Evolutionary conservation across 2,329 filamentous ascomycete genomes (phyloP), one percentile per base, ranked within the genome.

Genomic region (Pleomassaria siparia): DNA sequence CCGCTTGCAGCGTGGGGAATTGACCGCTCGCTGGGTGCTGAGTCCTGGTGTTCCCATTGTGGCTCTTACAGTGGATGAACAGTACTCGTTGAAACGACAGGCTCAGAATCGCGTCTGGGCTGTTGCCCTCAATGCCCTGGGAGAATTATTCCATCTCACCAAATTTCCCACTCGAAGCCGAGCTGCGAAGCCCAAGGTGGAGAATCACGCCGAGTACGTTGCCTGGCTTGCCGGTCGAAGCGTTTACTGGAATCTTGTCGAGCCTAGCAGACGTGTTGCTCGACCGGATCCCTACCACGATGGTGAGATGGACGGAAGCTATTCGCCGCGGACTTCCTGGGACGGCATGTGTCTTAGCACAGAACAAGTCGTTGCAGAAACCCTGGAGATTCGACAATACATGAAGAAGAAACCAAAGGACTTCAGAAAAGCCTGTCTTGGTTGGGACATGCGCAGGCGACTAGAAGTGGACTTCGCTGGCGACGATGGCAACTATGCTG

Each of bases 11-110:
- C 83, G 83, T 32, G 91, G 91, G 3, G 87, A 95, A 44, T 60
- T 94, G 55, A 95, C 89, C 30, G 88, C 89, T 26, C 88, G 87
- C 56, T 97, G 92, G 92, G 85, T 89, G 9, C 76, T 97, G 11
- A 91, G 90, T 63, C 94, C 94, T 2, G 94, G 94, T 32, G 91
- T 97, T 2, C 94, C 94, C 0, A 94, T 99, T 51, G 81, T 96
- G 44, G 82, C 84, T 1, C 83, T 99, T 50, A 83, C 83, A 36
- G 82, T 96, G 6, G 94, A 99, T 61, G 91, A 96, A 22, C 83
- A 83, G 43, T 94, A 91, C 69, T 91, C 80, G 40, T 70, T 79
- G 21, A 86, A 84, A 58, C 85, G 91, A 24, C 85, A 86, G 64
- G 75, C 80, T 3, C 76, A 85, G 41, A 81, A 83, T 11, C 85